Conservation (phyloP, 768 basidiomycete genomes). For the Pluteus cervinus region DNA sequence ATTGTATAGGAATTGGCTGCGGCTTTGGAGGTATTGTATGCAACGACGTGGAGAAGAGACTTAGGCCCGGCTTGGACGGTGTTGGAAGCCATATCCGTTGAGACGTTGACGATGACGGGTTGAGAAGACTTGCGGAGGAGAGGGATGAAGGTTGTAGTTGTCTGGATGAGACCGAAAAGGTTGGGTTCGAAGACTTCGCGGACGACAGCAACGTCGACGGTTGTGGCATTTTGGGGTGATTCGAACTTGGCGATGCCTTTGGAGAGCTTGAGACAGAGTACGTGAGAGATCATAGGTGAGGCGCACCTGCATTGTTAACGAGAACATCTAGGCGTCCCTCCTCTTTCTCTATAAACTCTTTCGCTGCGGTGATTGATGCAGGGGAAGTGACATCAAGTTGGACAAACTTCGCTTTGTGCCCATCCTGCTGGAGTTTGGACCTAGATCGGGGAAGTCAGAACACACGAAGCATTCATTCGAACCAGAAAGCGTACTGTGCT, state of each 20-base stretch:
- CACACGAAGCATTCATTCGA: background rate
- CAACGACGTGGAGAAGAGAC: constrained; percentile 26
- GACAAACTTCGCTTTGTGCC: constrained; percentile 26
- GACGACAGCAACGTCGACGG: constrained; percentile 25
- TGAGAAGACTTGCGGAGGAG: constrained; percentile 28
- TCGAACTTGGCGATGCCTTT: constrained; percentile 23
- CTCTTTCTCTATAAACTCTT: constrained; percentile 25
- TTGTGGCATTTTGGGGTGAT: constrained; percentile 26
- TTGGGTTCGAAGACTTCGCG: constrained; percentile 35
- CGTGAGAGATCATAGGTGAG: constrained; percentile 9
- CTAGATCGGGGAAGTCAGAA: constrained; percentile 11
- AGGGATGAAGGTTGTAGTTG: constrained; percentile 34
- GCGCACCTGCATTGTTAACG: constrained; percentile 39
- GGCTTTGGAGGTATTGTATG: constrained; percentile 68
- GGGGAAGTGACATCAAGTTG: constrained; percentile 34
- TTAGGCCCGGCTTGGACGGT: constrained; percentile 24
- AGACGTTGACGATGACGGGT: constrained; percentile 35
- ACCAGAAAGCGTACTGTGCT: constrained; percentile 26
- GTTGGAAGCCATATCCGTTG: constrained; percentile 41
- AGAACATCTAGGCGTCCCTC: constrained; percentile 39
- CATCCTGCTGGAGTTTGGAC: constrained; percentile 24
- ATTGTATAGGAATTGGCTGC: constrained; percentile 59
- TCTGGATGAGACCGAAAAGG: constrained; percentile 37
- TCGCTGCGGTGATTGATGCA: constrained; percentile 27
- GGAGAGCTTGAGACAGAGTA: background rate